These are phyloP conservation scores for Viridothelium virens DNA, from an alignment of 495 filamentous ascomycete species.

Conservation along the genomic window DNA sequence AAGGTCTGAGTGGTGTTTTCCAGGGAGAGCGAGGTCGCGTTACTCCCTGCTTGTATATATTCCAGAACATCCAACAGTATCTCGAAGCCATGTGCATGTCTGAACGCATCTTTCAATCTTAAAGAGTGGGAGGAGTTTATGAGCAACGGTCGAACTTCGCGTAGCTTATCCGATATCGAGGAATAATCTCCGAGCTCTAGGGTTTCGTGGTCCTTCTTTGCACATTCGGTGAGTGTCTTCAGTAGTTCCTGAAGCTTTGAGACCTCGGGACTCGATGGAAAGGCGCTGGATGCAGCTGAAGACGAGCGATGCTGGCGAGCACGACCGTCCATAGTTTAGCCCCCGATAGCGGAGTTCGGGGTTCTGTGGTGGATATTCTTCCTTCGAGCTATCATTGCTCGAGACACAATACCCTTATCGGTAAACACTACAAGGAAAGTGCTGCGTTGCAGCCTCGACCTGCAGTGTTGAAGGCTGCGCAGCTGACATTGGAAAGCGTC, in stretches of 20 bases:
- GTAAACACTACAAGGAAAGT: not conserved
- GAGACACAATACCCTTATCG: not conserved
- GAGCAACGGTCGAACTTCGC: not conserved
- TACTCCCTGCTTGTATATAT: conserved; percentile 64
- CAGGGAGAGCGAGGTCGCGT: conserved; percentile 50
- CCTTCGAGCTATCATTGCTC: not conserved
- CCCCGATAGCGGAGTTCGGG: not conserved
- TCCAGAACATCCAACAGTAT: conserved; percentile 58
- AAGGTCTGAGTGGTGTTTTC: conserved; percentile 56
- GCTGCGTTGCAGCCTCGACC: not conserved
- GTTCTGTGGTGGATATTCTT: not conserved
- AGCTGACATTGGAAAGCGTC: conserved; percentile 1
- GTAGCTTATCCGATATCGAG: not conserved
- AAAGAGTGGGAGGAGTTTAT: not conserved
- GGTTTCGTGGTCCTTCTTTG: not conserved
- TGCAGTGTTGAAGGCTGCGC: not conserved
- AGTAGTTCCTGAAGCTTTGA: not conserved
- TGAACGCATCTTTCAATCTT: conserved; percentile 65
- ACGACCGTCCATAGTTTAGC: conserved; percentile 18
- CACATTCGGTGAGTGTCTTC: not conserved
- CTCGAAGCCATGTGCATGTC: conserved; percentile 73
- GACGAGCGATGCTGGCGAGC: conserved; percentile 28
- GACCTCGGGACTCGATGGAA: not conserved
- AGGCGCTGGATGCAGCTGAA: not conserved
- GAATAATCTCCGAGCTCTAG: not conserved